Base-by-base conservation (phyloP, 352 stramenopile species). In the Pythium apleroticum region DNA sequence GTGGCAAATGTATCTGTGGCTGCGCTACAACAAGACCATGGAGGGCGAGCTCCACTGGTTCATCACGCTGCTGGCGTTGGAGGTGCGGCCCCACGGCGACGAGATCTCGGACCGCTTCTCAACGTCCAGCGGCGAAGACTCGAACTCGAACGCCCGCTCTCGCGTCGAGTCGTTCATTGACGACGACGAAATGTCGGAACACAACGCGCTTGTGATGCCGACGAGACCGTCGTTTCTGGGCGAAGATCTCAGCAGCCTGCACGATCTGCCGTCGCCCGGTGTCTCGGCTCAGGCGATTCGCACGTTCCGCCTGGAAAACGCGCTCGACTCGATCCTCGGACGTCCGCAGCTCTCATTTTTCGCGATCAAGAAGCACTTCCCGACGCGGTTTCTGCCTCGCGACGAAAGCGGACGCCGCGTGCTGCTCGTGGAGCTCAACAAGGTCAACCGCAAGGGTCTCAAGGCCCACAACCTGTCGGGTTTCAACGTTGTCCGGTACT, bases 11-110 rank as follows among this genome's bases (percentile, higher is more conserved):
- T 77, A 76, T 53, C 49, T 57, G 10, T 57, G 57, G 24, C 61
- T 65, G 20, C 60, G 60, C n/a, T 62, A 69, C 10, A 33, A 61
- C 7, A 43, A 64, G 4, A 41, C 63, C 19, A 65, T 76, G 41
- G 69, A 76, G 41, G 66, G 69, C 10, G 62, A 77, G 46, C 65
- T 80, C 12, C 64, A 78, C 57, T 80, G 73, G 73, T 80, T 78
- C 49, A 14, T 80, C 5, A 73, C 68, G 37, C 50, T 80, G 3
- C 10, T 78, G 0, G 74, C 73, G 2, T 1, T 80, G 10, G 73
- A 80, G 50, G 48, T 80, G 43, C 70, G 65, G 27, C 71, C 57
- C 0, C 59, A 68, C 8, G 11, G 7, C 12, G 52, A 68, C 19
- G 27, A 73, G 20, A 55, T 24, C 14, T 48, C 50, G 0, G 56